phyloP scores from a whole-genome alignment of 257 asterid genomes.

The Solanum chaucha region DNA sequence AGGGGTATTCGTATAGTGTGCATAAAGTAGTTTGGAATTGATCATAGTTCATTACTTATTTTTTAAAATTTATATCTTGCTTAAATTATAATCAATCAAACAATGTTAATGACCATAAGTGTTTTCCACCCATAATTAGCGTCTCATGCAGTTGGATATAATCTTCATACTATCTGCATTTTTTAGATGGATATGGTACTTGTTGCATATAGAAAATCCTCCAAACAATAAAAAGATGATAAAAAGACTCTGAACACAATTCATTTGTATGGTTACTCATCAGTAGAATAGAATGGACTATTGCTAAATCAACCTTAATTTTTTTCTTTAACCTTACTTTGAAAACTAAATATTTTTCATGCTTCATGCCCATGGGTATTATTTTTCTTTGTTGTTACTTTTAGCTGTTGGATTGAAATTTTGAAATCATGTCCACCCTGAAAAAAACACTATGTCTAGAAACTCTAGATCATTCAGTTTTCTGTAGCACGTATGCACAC shows the following conservation, averaged over 20 bases:
- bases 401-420: no score
- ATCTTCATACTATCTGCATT: no score
- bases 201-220: neutral
- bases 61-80: no score
- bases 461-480: neutral
- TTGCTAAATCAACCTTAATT: neutral
- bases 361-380: neutral
- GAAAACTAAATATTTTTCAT: neutral
- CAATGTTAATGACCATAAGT: no score
- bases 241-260: neutral
- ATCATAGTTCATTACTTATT: no score
- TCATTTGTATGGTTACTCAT: neutral
- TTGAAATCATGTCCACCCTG: no score
- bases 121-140: no score
- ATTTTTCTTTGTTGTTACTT: neutral
- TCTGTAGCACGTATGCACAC: no score
- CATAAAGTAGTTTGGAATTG: no score
- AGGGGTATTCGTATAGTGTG: no score
- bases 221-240: neutral
- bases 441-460: neutral
- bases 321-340: neutral
- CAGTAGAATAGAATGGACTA: neutral
- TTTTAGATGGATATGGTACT: neutral
- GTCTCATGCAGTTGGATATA: no score
- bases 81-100: no score